Conservation (phyloP, 106 monocot genomes). For the Gastrodia elata region DNA sequence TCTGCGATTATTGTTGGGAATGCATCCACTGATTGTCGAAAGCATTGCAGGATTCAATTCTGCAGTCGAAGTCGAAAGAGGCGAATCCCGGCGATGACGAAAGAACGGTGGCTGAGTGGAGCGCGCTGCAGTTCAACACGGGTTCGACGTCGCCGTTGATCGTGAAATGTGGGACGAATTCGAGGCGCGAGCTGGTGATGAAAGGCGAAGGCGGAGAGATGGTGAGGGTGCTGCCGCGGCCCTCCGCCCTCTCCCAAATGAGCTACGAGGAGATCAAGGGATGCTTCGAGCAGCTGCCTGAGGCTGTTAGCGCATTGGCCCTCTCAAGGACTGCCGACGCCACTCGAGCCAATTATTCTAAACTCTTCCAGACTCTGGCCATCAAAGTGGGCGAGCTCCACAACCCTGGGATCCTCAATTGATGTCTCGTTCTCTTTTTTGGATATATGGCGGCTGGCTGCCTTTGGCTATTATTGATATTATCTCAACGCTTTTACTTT, state of each 20-base stretch:
- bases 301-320: conserved; percentile 73
- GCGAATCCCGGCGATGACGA: conserved; percentile 18
- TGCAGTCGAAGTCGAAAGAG: conserved; percentile 70
- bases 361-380: conserved; percentile 84
- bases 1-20: too few species aligned
- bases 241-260: conserved; percentile 59
- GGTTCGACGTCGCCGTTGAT: conserved; percentile 85
- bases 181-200: conserved; percentile 69
- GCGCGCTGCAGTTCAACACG: conserved; percentile 94
- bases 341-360: conserved; percentile 81
- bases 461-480: not conserved
- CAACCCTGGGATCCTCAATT: too few species aligned
- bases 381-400: conserved; percentile 42
- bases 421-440: too few species aligned
- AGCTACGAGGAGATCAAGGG: conserved; percentile 84
- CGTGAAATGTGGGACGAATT: conserved; percentile 93
- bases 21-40: too few species aligned
- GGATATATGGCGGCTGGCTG: too few species aligned
- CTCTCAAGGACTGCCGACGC: conserved; percentile 90
- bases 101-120: conserved; percentile 73
- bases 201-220: conserved; percentile 91
- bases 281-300: conserved; percentile 69
- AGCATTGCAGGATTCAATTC: too few species aligned
- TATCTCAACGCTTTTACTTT: not conserved
- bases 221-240: conserved; percentile 64